Evolutionary conservation across 768 basidiomycete species (phyloP).

Genomic region (Serendipita vermifera): DNA sequence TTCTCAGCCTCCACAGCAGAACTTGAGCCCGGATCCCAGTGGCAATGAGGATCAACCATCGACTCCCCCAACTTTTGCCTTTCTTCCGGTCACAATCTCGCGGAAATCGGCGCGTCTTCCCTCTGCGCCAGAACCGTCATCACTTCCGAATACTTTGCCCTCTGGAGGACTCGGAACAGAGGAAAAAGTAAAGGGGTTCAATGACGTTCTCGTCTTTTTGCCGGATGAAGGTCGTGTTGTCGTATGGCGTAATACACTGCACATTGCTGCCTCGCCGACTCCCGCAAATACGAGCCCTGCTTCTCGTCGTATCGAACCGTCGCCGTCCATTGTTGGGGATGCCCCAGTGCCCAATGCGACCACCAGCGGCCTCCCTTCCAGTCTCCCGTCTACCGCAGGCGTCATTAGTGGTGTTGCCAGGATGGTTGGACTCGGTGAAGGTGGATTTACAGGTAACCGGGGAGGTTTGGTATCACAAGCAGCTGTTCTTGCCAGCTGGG

Average conservation of each 20-base stretch:
- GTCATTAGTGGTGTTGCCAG: background rate
- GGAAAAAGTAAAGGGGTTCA: too few relatives aligned
- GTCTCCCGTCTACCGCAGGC: conserved; percentile 19
- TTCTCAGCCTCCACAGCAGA: too few relatives aligned
- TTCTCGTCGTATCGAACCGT: conserved; percentile 15
- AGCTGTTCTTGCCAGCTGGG: conserved; percentile 50
- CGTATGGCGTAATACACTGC: conserved; percentile 26
- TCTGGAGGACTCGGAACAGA: too few relatives aligned
- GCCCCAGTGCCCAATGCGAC: conserved; percentile 23
- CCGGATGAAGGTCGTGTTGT: conserved; percentile 45
- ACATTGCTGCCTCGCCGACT: conserved; percentile 28
- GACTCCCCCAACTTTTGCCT: too few relatives aligned
- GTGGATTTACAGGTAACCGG: conserved; percentile 26
- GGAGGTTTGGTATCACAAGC: conserved; percentile 29
- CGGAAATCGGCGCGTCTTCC: too few relatives aligned
- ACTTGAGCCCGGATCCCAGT: too few relatives aligned
- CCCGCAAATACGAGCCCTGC: conserved; percentile 44
- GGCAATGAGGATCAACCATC: too few relatives aligned
- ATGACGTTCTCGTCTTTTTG: conserved; percentile 60
- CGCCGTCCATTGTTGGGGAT: conserved; percentile 33
- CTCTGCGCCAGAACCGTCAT: too few relatives aligned
- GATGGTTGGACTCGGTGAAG: conserved; percentile 17
- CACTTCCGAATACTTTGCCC: too few relatives aligned
- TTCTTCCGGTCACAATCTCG: too few relatives aligned
- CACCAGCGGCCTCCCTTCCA: conserved; percentile 14